phyloP scores from a whole-genome alignment of 2,329 filamentous ascomycete species.

The Clarireedia hainanense region DNA sequence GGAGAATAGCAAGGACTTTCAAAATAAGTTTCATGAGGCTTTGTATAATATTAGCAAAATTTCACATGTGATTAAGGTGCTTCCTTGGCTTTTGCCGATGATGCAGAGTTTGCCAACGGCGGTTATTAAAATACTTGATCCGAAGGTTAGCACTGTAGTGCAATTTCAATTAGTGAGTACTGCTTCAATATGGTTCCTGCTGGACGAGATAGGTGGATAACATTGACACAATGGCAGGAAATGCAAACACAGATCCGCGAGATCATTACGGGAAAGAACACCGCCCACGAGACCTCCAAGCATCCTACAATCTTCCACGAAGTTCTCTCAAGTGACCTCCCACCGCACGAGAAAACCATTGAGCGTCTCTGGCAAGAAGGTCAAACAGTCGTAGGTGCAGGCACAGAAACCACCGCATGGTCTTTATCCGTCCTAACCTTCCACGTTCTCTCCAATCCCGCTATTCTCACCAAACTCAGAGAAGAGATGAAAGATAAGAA shows the following conservation, averaged over 20 bases:
- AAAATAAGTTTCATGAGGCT: conserved; percentile 2
- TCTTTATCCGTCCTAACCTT: conserved; percentile 30
- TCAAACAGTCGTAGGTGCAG: conserved; percentile 28
- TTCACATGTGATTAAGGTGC: neutral
- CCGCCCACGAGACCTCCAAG: conserved; percentile 6
- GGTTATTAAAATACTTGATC: neutral
- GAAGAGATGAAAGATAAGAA: conserved; percentile 28
- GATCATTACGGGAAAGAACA: neutral
- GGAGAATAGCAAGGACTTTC: conserved; percentile 3
- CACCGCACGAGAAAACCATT: conserved; percentile 29
- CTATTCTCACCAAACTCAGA: conserved; percentile 26
- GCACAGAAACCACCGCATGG: conserved; percentile 32
- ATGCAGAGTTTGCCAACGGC: neutral
- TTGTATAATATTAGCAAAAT: conserved; percentile 2
- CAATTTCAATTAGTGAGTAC: conserved; percentile 7
- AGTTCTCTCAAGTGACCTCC: conserved; percentile 26
- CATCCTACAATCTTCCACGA: conserved; percentile 24
- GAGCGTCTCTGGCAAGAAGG: conserved; percentile 30
- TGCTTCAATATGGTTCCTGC: conserved; percentile 26
- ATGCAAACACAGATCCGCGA: conserved; percentile 27
- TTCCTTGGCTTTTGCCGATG: conserved; percentile 1
- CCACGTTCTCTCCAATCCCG: conserved; percentile 30
- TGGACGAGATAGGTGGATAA: neutral
- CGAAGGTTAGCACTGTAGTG: neutral
- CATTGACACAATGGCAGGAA: conserved; percentile 19